These are phyloP conservation scores for Kluyveromyces aestuarii DNA, from an alignment of 805 yeast species.

Conservation along the genomic window DNA sequence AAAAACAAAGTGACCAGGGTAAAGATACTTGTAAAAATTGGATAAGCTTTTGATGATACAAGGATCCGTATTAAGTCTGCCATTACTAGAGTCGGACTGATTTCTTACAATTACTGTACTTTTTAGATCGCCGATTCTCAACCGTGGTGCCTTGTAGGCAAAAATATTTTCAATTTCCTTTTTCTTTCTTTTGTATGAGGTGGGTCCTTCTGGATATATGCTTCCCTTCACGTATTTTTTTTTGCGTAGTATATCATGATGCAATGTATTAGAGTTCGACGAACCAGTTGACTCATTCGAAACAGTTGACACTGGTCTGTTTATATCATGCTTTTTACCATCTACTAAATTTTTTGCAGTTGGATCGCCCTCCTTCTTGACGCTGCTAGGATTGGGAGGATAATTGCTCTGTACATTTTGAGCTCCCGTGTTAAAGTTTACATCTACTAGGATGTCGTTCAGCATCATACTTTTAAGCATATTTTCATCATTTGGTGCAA, in stretches of 20 bases:
- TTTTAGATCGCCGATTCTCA: slow-evolving; percentile 27
- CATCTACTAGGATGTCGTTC: slow-evolving; percentile 13
- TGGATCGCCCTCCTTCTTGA: not conserved
- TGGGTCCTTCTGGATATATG: slow-evolving; percentile 28
- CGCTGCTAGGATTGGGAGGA: not conserved
- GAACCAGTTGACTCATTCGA: not conserved
- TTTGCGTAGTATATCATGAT: slow-evolving; percentile 6
- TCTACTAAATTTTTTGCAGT: not conserved
- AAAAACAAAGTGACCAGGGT: slow-evolving; percentile 55
- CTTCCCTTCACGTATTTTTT: slow-evolving; percentile 25
- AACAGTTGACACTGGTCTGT: not conserved
- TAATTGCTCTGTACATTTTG: not conserved
- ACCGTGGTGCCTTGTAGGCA: slow-evolving; percentile 4
- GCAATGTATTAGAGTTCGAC: not conserved
- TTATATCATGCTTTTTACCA: not conserved
- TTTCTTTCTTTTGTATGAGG: slow-evolving; percentile 15
- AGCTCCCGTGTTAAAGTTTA: not conserved
- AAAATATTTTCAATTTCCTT: not conserved
- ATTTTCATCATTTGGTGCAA: slow-evolving; percentile 12
- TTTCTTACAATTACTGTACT: slow-evolving; percentile 26
- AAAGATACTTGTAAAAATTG: slow-evolving; percentile 50
- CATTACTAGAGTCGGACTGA: slow-evolving; percentile 5
- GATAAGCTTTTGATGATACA: slow-evolving; percentile 24
- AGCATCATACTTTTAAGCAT: slow-evolving; percentile 13
- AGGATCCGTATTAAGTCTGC: slow-evolving; percentile 22